Percentiles rank a stretch among this genome's conserved stretches.
Conservation (phyloP, 371 early-diverging fungal genomes). For the Umbelopsis sp. region DNA sequence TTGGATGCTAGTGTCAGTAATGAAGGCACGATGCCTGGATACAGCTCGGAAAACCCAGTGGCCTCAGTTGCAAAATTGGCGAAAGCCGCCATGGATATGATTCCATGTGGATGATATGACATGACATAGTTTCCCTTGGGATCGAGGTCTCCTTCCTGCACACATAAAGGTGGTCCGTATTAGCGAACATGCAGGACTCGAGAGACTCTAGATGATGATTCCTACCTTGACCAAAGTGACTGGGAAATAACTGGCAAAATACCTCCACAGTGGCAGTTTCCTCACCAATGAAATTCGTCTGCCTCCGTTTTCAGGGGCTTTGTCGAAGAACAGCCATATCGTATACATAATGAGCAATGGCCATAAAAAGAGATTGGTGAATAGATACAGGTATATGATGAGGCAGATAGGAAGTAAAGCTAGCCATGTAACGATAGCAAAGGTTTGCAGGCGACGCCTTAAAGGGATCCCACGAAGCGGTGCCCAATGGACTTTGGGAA, state of each 20-base stretch:
- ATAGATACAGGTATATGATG: slow-evolving; percentile 43
- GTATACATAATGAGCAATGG: slow-evolving; percentile 70
- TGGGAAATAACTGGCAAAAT: slow-evolving; percentile 83
- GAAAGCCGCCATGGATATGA: slow-evolving; percentile 83
- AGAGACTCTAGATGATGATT: too few species aligned
- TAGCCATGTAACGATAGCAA: slow-evolving; percentile 65
- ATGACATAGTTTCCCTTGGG: slow-evolving; percentile 76
- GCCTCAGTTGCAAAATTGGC: slow-evolving; percentile 82
- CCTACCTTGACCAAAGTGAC: slow-evolving; percentile 70
- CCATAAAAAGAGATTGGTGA: slow-evolving; percentile 56
- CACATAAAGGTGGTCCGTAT: too few species aligned
- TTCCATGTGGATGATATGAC: slow-evolving; percentile 85
- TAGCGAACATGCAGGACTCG: too few species aligned
- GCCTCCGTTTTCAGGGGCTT: slow-evolving; percentile 72
- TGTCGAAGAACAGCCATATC: slow-evolving; percentile 61
- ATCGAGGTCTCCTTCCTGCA: slow-evolving; percentile 73
- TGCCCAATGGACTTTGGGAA: slow-evolving; percentile 55
- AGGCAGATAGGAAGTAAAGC: slow-evolving; percentile 60
- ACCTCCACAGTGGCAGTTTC: slow-evolving; percentile 60
- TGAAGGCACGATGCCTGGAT: slow-evolving; percentile 70
- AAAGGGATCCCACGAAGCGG: slow-evolving; percentile 74
- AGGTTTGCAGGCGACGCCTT: slow-evolving; percentile 74
- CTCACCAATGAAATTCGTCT: slow-evolving; percentile 67
- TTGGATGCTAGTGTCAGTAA: slow-evolving; percentile 64
- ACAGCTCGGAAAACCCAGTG: slow-evolving; percentile 62